These are phyloP conservation scores for Penicillium sp. DNA, from an alignment of 2,329 filamentous ascomycete species.

Conservation along the genomic window DNA sequence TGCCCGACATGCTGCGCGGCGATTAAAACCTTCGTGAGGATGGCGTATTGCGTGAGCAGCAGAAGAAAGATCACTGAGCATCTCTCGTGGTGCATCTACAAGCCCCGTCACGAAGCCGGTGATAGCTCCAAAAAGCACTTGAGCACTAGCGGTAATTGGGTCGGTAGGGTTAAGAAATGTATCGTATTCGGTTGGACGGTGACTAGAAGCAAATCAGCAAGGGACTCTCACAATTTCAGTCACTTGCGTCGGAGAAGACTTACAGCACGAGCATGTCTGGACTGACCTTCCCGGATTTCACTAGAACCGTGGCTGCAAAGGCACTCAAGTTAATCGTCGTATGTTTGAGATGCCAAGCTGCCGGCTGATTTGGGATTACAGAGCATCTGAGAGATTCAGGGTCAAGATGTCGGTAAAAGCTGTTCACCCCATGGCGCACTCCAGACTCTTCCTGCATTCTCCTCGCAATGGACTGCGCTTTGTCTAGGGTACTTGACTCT, in stretches of 20 bases:
- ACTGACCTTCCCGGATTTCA: slow-evolving; percentile 28
- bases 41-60: slow-evolving; percentile 46
- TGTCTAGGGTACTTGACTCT: slow-evolving; percentile 57
- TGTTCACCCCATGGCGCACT: slow-evolving; percentile 60
- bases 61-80: slow-evolving; percentile 49
- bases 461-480: slow-evolving; percentile 57
- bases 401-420: slow-evolving; percentile 67
- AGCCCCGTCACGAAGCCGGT: slow-evolving; percentile 78
- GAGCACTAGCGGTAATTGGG: slow-evolving; percentile 74
- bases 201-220: background rate
- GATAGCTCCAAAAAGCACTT: slow-evolving; percentile 74
- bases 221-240: background rate
- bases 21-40: slow-evolving; percentile 58
- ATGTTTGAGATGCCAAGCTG: slow-evolving; percentile 70
- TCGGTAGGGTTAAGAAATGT: slow-evolving; percentile 76
- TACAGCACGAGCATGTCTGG: slow-evolving; percentile 4
- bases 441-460: slow-evolving; percentile 66
- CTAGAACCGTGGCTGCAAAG: slow-evolving; percentile 67
- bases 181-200: slow-evolving; percentile 62
- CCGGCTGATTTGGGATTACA: slow-evolving; percentile 63
- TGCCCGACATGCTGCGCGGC: background rate
- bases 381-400: slow-evolving; percentile 66
- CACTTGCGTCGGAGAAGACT: background rate
- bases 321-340: slow-evolving; percentile 67
- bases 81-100: slow-evolving; percentile 66